phyloP scores from a whole-genome alignment of 306 rosid species.

The Vicia sativa region DNA sequence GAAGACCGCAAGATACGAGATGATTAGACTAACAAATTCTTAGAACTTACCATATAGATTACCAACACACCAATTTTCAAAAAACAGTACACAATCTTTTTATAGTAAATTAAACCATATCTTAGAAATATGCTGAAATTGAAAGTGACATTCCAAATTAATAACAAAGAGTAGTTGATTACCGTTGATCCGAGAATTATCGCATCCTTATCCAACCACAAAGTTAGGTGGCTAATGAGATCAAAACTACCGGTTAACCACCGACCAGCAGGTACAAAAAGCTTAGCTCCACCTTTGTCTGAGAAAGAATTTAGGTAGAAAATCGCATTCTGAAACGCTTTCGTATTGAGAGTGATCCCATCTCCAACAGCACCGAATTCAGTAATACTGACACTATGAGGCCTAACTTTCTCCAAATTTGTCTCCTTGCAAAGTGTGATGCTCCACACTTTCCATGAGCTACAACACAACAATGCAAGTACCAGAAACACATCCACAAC shows the following conservation, averaged over 20 bases:
- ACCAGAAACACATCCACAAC: slow-evolving; percentile 64
- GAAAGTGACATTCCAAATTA: slow-evolving; percentile 21
- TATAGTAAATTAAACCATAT: slow-evolving; percentile 21
- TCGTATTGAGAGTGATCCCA: slow-evolving; percentile 79
- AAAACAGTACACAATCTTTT: slow-evolving; percentile 14
- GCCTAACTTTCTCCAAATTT: slow-evolving; percentile 53
- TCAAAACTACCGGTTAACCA: slow-evolving; percentile 90
- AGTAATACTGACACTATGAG: slow-evolving; percentile 78
- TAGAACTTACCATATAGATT: slow-evolving; percentile 20
- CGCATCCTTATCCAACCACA: slow-evolving; percentile 69
- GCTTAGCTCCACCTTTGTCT: slow-evolving; percentile 85
- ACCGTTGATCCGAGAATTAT: slow-evolving; percentile 80
- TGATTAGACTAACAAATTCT: slow-evolving; percentile 7
- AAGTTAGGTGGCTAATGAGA: slow-evolving; percentile 85
- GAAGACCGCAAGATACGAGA: slow-evolving; percentile 10
- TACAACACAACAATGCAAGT: slow-evolving; percentile 56
- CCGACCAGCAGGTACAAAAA: slow-evolving; percentile 76
- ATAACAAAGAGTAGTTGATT: slow-evolving; percentile 34
- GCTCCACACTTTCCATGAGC: slow-evolving; percentile 65
- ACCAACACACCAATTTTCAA: background rate
- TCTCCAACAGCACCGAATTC: slow-evolving; percentile 89
- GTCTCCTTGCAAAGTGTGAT: slow-evolving; percentile 58
- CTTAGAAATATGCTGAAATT: background rate
- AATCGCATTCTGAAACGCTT: slow-evolving; percentile 83
- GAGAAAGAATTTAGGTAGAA: slow-evolving; percentile 77